Evolutionary conservation across 1,284 basidiomycete genomes (phyloP), one percentile per base, ranked within the genome.

Genomic region (Fomitopsis betulina): DNA sequence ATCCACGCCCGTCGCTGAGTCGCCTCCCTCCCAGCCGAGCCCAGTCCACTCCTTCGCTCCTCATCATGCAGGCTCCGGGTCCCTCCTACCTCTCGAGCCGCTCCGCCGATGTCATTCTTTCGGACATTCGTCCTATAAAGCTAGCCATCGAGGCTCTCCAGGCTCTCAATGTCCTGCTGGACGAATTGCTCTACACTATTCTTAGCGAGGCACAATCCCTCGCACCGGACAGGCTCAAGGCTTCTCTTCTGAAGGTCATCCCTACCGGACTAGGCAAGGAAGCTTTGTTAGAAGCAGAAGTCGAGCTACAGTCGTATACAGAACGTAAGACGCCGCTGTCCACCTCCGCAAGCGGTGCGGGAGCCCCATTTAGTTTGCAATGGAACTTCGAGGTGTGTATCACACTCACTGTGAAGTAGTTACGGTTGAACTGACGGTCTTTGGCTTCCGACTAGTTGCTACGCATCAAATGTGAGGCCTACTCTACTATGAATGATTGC

Each of bases 281-380:
- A 68, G 93, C 93, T 5, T 77, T 96, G n/a, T 76, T 93, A 45
- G 94, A 96, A 75, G 94, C 94, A 0, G 94, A 97, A 70, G 79
- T 97, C 52, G 94, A 96, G 74, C 73, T 96, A 52, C 82, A 90
- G 67, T 89, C 89, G 9, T 95, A 94, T 77, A 87, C 85, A 83
- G 89, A 93, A 67, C 83, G 85, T 62, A 90, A 79, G 50, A 78
- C 73, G 45, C 60, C 67, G 70, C 27, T 61, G 69, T 56, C 21
- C 63, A 66, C 54, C 76, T 78, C 47, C 82, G 83, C 62, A 80
- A 23, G 21, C 27, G 7, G 25, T 15, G 32, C 10, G 1, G 56
- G 15, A 5, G 17, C 23, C 2, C 38, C 30, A 13, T 93, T 92
- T 67, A 79, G 85, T 66, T 69, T 91, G 56, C 82, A 86, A 59